Percentiles rank a stretch among this genome's conserved stretches.
phyloP scores from a whole-genome alignment of 140 eudicot genomes.

The Anethum foeniculum region DNA sequence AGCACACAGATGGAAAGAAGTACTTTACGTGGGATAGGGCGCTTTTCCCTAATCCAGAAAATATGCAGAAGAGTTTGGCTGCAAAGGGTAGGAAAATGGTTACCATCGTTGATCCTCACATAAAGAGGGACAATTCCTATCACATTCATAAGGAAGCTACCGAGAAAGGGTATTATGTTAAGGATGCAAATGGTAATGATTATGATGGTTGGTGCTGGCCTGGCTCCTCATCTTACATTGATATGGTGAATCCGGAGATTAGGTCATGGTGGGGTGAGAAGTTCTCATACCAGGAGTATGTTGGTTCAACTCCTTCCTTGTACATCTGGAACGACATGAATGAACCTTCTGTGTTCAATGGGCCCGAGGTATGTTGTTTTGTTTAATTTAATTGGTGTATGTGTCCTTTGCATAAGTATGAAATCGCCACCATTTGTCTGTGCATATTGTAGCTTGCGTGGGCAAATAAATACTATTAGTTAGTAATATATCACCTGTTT shows the following conservation, averaged over 20 bases:
- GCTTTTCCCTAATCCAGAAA: conserved; percentile 77
- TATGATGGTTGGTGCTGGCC: conserved; percentile 99
- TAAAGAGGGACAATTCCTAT: conserved; percentile 66
- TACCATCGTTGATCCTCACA: conserved; percentile 89
- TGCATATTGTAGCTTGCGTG: neutral
- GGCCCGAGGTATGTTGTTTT: conserved; percentile 63
- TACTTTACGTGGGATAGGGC: conserved; percentile 85
- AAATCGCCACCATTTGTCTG: neutral
- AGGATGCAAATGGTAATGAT: conserved; percentile 71
- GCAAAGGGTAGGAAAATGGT: conserved; percentile 86
- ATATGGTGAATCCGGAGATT: conserved; percentile 91
- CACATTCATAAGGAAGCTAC: conserved; percentile 83
- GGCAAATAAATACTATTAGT: neutral
- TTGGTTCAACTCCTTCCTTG: conserved; percentile 90
- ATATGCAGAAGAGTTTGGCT: conserved; percentile 78
- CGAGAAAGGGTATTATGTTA: conserved; percentile 69
- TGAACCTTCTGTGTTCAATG: conserved; percentile 89
- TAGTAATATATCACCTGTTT: neutral
- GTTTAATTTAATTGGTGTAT: neutral
- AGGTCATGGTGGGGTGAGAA: conserved; percentile 98
- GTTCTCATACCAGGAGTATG: conserved; percentile 51
- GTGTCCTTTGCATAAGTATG: neutral
- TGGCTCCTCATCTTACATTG: conserved; percentile 91
- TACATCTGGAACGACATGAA: conserved; percentile 98
- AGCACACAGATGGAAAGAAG: conserved; percentile 85